These are phyloP conservation scores for Plantago ovata DNA, from an alignment of 257 asterid species.

Conservation along the genomic window DNA sequence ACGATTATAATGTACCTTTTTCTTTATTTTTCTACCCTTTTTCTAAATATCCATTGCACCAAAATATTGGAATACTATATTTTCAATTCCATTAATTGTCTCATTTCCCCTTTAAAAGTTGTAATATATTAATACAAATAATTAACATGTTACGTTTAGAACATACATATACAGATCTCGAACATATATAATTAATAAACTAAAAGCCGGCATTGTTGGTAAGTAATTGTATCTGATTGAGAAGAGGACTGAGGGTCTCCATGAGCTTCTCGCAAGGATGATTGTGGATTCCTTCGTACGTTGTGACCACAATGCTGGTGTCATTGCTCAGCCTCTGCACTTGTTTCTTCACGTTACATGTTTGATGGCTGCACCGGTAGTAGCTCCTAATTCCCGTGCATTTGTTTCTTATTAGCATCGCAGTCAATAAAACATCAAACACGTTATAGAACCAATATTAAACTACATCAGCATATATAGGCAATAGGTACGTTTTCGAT, in stretches of 20 bases:
- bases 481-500: no score
- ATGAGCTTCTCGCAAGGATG: slow-evolving; percentile 72
- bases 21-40: no score
- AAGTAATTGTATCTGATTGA: slow-evolving; percentile 66
- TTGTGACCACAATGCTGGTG: slow-evolving; percentile 62
- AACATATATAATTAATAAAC: neutral
- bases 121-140: no score
- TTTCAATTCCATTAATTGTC: no score
- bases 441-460: neutral
- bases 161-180: no score
- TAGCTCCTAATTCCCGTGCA: slow-evolving; percentile 49
- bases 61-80: no score
- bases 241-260: slow-evolving; percentile 72
- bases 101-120: no score
- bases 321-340: slow-evolving; percentile 71
- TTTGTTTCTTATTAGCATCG: no score
- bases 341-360: slow-evolving; percentile 90
- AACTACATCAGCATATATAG: no score
- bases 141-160: no score
- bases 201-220: slow-evolving; percentile 6
- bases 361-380: slow-evolving; percentile 79
- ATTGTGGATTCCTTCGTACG: slow-evolving; percentile 75
- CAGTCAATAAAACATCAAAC: neutral
- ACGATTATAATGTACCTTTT: no score
- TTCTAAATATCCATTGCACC: no score